Base-by-base conservation (phyloP, 2,329 filamentous ascomycete genomes). In the Stylonectria norvegica region DNA sequence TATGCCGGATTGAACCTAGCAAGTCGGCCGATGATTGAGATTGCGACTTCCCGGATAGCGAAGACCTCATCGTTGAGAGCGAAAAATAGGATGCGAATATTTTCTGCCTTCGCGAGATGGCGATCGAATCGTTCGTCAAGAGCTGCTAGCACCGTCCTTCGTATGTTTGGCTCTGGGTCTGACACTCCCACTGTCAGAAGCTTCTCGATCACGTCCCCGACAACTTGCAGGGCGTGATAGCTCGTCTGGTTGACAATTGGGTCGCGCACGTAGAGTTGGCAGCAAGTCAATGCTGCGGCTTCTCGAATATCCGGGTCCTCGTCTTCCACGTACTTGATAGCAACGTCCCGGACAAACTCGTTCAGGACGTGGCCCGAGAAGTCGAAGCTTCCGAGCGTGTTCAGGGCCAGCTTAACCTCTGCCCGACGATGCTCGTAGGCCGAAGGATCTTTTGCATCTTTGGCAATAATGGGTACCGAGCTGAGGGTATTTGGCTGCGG, bases 191-290 rank as follows among this genome's bases (percentile, higher is more conserved):
- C 90, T 1, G 91, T 96, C 47, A 98, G 73, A 1, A 99, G 79
- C 60, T 93, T 96, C 66, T 97, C 90, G 43, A 99, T 95, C 20
- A 99, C 93, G 62, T 98, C 93, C 40, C 91, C 88, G 32, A 99
- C 94, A 19, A 98, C 93, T 61, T 96, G 89, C 28, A 97, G 87
- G 1, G 93, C 91, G 63, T 98, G 93, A 50, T 91, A 88, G 62
- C 93, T 97, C 5, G 91, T 96, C 67, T 99, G 93, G 56, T 95
- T 93, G 57, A 98, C 89, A 50, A 98, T 97, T 0, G 93, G 93
- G 61, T 99, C 94, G 54, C 89, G 84, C 32, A 97, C 87, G 59
- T 97, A 97, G 32, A 99, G 79, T 63, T 99, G 94, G 60, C 94
- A 99, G 66, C 93, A 97, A 5, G 94, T 99, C 46, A 99, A 73